Percentiles rank a stretch among this genome's conserved stretches.
Evolutionary conservation across 345 rosid species (phyloP).

Genomic region (Hevea brasiliensis): DNA sequence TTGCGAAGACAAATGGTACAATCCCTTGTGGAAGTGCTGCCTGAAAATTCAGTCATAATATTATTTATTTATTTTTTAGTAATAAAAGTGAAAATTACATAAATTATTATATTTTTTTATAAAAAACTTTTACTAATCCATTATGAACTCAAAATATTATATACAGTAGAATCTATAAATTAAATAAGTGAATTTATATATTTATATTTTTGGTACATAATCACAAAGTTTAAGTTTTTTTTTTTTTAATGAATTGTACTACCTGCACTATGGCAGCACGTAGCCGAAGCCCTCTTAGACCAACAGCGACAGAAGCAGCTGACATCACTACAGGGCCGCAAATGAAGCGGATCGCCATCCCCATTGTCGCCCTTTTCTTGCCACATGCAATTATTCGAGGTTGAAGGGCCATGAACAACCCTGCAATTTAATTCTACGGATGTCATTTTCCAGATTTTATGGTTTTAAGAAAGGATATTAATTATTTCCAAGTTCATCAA

Average conservation of each 20-base stretch:
- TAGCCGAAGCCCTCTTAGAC: conserved; percentile 48
- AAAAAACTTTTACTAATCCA: too few species aligned
- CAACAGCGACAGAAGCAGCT: conserved; percentile 47
- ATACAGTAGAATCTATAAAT: too few species aligned
- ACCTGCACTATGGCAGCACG: conserved; percentile 77
- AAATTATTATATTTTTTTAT: too few species aligned
- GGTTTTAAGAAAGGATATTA: not conserved
- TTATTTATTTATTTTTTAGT: too few species aligned
- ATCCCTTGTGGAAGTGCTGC: conserved; percentile 86
- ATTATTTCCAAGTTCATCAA: not conserved
- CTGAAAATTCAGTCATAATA: too few species aligned
- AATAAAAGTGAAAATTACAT: too few species aligned
- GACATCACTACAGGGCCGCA: conserved; percentile 62
- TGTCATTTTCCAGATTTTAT: not conserved
- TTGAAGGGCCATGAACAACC: conserved; percentile 81
- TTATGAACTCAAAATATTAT: too few species aligned
- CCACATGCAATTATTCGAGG: conserved; percentile 71
- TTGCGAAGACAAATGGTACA: conserved; percentile 77
- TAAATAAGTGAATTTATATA: too few species aligned
- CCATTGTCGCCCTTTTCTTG: conserved; percentile 52
- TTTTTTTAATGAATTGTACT: too few species aligned
- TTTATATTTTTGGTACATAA: too few species aligned
- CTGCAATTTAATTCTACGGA: conserved; percentile 33
- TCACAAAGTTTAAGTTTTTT: too few species aligned
- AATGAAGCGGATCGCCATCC: conserved; percentile 63